Conservation (phyloP, 2,329 filamentous ascomycete species). For the Torrubiella hemipterigena region DNA sequence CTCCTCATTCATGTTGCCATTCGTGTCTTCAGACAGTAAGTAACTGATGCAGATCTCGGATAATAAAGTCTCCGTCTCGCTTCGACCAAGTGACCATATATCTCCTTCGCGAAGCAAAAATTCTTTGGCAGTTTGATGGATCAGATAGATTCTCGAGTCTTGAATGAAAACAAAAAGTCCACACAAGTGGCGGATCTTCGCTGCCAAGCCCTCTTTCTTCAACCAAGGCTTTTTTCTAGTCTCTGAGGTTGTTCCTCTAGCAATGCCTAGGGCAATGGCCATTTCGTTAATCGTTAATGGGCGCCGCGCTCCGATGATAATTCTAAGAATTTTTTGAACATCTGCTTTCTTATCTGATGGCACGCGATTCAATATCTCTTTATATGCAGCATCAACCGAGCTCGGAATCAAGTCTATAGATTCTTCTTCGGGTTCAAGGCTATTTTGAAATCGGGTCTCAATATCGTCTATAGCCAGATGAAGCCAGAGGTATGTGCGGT, state of each 20-base stretch:
- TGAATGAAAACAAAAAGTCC: constrained; percentile 6
- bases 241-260: neutral
- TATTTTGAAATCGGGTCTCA: constrained; percentile 2
- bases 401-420: neutral
- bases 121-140: constrained; percentile 8
- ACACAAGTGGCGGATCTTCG: constrained; percentile 5
- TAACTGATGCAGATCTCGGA: neutral
- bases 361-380: neutral
- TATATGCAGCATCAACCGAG: neutral
- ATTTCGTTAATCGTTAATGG: neutral
- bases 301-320: constrained; percentile 1
- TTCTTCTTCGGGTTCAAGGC: constrained; percentile 5
- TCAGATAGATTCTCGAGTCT: constrained; percentile 6
- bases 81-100: neutral
- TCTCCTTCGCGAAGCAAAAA: constrained; percentile 6
- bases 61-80: neutral
- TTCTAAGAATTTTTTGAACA: neutral
- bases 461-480: constrained; percentile 1
- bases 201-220: neutral
- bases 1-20: neutral
- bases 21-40: neutral
- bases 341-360: neutral
- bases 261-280: neutral
- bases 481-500: constrained; percentile 2
- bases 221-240: neutral